Evolutionary conservation across 371 early-diverging fungal species (phyloP), one percentile per base, ranked within the genome.

Genomic region (Mortierella sp.): DNA sequence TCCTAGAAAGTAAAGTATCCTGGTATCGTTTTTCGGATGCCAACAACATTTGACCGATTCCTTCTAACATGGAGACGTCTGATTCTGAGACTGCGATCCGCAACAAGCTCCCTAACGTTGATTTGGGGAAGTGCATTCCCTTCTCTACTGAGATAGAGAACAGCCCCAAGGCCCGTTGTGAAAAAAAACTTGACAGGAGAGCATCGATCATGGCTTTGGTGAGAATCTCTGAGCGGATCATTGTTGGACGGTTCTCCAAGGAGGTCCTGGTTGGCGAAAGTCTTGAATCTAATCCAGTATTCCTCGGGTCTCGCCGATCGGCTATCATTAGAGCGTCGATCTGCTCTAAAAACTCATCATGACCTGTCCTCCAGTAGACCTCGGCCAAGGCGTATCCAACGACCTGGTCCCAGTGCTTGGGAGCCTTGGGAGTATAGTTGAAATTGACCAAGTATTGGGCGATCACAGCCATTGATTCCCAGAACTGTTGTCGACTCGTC

Each of bases 401-500:
- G 1, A 62, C 50, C 18, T 45, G 26, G 18, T 60, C 29, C 77
- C 77, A 77, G 25, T 57, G 60, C 19, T 45, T 21, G 0, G n/a
- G 9, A 0, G 26, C 46, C 1, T 15, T 37, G 9, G 15, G 14
- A 57, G 57, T 21, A 12, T 1, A n/a, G 7, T 2, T 57, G 12
- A 11, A 19, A 21, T 15, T 4, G 7, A 30, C 1, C 30, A 29
- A 65, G 11, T 26, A 60, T 1, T 66, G 68, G 37, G 68, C 46
- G 15, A 77, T 21, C 0, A 37, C 44, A 29, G 64, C 48, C 18
- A 77, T 51, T 7, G 68, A 72, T 19, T 77, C 72, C 77, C 77
- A 77, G 21, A 77, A 77, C 28, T 77, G 64, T 45, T 68, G 60
- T 48, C 68, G 77, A 19, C 69, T 77, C 18, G 57, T 48, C 4